These are phyloP conservation scores for Sonneratia alba DNA, from an alignment of 345 rosid species.

Conservation along the genomic window DNA sequence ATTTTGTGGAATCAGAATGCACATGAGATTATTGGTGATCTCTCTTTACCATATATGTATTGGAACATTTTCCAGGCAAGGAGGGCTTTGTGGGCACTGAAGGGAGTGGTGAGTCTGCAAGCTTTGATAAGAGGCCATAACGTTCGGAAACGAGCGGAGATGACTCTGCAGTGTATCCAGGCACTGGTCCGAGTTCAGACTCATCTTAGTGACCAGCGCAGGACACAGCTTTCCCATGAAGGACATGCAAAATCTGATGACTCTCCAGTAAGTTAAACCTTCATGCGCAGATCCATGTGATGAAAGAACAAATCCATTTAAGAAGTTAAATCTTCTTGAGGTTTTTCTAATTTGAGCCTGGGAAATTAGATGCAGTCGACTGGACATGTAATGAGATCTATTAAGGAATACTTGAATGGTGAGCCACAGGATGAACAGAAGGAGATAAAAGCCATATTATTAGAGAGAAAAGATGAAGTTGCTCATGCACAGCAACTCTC, in stretches of 20 bases:
- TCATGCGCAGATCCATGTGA: neutral
- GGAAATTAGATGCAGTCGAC: neutral
- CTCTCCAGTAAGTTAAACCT: neutral
- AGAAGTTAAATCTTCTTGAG: neutral
- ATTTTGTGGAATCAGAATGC: neutral
- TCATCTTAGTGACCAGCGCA: conserved; percentile 47
- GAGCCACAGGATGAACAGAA: conserved; percentile 14
- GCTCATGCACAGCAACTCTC: conserved; percentile 31
- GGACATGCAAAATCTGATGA: conserved; percentile 5
- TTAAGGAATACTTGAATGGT: neutral
- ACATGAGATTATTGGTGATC: no score
- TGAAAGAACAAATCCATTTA: neutral
- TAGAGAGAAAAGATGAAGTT: conserved; percentile 25
- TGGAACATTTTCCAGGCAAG: conserved; percentile 39
- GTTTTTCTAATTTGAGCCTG: neutral
- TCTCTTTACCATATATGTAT: neutral
- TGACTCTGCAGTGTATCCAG: conserved; percentile 58
- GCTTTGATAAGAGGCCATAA: conserved; percentile 85
- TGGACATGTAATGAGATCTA: neutral
- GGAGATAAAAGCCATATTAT: conserved; percentile 22
- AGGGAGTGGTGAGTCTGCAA: conserved; percentile 79
- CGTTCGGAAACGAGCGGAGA: conserved; percentile 61
- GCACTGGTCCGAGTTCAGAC: conserved; percentile 66
- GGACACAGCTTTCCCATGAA: conserved; percentile 27
- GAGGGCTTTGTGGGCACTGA: conserved; percentile 64